Conservation (phyloP, 1,139 yeast species). For the Zygosaccharomyces sapae region DNA sequence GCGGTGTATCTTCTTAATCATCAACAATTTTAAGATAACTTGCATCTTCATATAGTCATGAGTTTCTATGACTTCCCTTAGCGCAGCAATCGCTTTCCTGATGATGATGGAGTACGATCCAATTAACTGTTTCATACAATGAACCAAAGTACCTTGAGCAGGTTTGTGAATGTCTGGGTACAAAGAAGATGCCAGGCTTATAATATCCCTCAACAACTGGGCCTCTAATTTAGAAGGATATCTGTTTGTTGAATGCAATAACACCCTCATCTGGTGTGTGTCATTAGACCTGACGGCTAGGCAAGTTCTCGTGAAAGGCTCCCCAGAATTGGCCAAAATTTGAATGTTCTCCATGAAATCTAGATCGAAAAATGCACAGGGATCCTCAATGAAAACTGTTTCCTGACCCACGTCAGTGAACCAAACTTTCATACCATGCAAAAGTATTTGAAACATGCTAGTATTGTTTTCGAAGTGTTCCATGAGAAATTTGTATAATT, state of each 20-base stretch:
- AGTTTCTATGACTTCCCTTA: slow-evolving; percentile 50
- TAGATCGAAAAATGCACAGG: slow-evolving; percentile 44
- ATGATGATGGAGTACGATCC: slow-evolving; percentile 61
- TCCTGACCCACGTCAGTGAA: slow-evolving; percentile 81
- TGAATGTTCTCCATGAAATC: slow-evolving; percentile 47
- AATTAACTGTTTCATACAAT: slow-evolving; percentile 67
- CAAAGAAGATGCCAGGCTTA: slow-evolving; percentile 61
- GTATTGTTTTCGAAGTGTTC: slow-evolving; percentile 61
- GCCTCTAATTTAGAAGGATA: slow-evolving; percentile 66
- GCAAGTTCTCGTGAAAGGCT: slow-evolving; percentile 72
- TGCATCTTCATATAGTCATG: slow-evolving; percentile 58
- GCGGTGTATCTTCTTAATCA: slow-evolving; percentile 49
- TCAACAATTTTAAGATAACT: slow-evolving; percentile 60
- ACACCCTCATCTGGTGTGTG: slow-evolving; percentile 71
- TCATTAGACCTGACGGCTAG: slow-evolving; percentile 73
- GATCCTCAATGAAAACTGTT: slow-evolving; percentile 56
- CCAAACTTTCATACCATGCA: slow-evolving; percentile 73
- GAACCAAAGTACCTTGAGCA: slow-evolving; percentile 67
- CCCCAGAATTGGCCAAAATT: slow-evolving; percentile 46
- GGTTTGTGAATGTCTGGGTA: slow-evolving; percentile 66
- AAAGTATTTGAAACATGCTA: slow-evolving; percentile 59
- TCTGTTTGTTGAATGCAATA: slow-evolving; percentile 72
- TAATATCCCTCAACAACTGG: slow-evolving; percentile 62
- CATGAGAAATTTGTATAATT: slow-evolving; percentile 48
- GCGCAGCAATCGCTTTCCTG: slow-evolving; percentile 40